Base-by-base conservation (phyloP, 1,284 basidiomycete species). In the Rhodotorula mucilaginosa region DNA sequence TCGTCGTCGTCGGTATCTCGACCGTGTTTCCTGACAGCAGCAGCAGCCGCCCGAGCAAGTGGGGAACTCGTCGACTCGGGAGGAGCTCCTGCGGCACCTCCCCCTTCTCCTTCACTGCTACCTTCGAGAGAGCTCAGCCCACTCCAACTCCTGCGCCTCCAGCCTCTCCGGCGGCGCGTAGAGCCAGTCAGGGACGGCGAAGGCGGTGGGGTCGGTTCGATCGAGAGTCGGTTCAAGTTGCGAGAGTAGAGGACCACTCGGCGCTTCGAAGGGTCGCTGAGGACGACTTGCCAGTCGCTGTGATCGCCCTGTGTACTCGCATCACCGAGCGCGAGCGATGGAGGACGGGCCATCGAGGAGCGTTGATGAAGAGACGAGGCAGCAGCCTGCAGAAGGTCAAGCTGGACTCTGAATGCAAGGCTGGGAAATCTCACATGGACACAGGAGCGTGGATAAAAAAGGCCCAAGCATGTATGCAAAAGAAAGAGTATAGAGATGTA, bases 241-340 rank as follows among this genome's bases (percentile, higher is more conserved):
- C 68, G 54, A 31, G 69, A 58, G 61, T 58, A 73, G 19, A 73
- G 68, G 46, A 69, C 71, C 58, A 73, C 51, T 52, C 67, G 69
- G 59, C 61, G 58, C 39, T 52, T 19, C 44, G 67, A 64, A 1
- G 66, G 65, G 18, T 56, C 49, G 23, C 63, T 64, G 19, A 73
- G 68, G 12, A 73, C 65, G 26, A 70, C 64, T 46, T 70, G 64
- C 68, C 68, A 73, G 61, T 65, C 58, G 1, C 15, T 48, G 46
- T 64, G 44, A 5, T 57, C 44, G 18, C 19, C 48, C 5, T 15
- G 7, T 5, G 39, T 1, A 16, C 44, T 15, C 13, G 58, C 23
- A 46, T 47, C n/a, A 23, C 6, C 10, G 2, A 47, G 13, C 23
- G 58, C 58, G 5, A 26, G 39, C 44, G 16, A 44, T n/a, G 29